Percentiles rank a stretch among this genome's conserved stretches.
Conservation (phyloP, 2,329 filamentous ascomycete species). For the Lasiodiplodia gonubiensis region DNA sequence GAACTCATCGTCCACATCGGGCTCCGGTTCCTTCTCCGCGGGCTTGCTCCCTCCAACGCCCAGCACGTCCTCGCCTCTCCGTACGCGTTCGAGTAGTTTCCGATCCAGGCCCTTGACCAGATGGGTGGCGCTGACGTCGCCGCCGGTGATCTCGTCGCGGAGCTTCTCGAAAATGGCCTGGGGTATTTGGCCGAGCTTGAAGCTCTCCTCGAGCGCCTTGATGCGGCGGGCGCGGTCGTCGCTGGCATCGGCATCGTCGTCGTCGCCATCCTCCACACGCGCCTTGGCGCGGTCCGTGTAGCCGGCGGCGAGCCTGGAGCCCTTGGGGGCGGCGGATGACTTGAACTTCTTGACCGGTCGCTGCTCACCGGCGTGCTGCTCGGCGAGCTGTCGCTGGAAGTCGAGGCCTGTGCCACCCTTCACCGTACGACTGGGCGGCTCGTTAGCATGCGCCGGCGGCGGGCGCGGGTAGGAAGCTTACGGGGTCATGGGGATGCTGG, state of each 20-base stretch:
- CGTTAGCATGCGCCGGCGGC: not conserved
- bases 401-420: slow-evolving; percentile 63
- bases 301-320: slow-evolving; percentile 76
- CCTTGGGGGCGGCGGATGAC: slow-evolving; percentile 77
- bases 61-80: slow-evolving; percentile 66
- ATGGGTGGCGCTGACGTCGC: slow-evolving; percentile 80
- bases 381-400: slow-evolving; percentile 84
- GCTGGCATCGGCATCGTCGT: slow-evolving; percentile 56
- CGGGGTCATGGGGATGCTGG: slow-evolving; percentile 94
- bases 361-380: slow-evolving; percentile 56
- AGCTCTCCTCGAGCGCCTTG: slow-evolving; percentile 77
- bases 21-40: slow-evolving; percentile 45
- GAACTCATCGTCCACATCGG: slow-evolving; percentile 53
- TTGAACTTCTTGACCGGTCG: slow-evolving; percentile 72
- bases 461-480: slow-evolving; percentile 52
- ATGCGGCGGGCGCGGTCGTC: slow-evolving; percentile 69
- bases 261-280: slow-evolving; percentile 60
- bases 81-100: slow-evolving; percentile 73
- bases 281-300: slow-evolving; percentile 82
- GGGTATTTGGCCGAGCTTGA: slow-evolving; percentile 85
- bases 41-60: slow-evolving; percentile 35
- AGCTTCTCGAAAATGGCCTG: slow-evolving; percentile 77
- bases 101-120: slow-evolving; percentile 92
- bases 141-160: slow-evolving; percentile 77
- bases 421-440: slow-evolving; percentile 65